Conservation (phyloP, 163 green algal species). For the Prototheca cutis region DNA sequence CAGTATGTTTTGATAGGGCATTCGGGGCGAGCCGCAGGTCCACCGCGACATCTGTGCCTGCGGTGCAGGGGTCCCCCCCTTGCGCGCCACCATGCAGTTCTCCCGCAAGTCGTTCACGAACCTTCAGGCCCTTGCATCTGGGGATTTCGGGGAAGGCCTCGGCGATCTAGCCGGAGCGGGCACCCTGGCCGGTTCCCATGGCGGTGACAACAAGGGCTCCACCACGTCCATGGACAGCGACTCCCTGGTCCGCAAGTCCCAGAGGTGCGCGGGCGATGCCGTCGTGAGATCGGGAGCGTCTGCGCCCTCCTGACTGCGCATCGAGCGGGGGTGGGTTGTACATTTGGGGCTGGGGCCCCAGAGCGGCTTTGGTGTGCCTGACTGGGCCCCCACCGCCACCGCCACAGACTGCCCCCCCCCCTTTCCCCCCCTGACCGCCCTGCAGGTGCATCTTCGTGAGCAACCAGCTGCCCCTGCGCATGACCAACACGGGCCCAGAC, state of each 20-base stretch:
- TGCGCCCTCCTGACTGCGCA: neutral
- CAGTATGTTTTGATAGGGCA: too few species aligned
- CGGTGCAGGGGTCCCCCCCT: too few species aligned
- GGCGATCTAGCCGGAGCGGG: slow-evolving; percentile 24
- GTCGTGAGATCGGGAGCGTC: too few species aligned
- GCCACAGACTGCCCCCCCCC: too few species aligned
- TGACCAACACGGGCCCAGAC: slow-evolving; percentile 18
- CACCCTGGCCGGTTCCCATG: slow-evolving; percentile 20
- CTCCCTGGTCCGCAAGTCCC: neutral
- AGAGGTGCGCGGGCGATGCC: neutral
- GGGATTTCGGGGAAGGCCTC: slow-evolving; percentile 22
- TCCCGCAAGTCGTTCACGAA: slow-evolving; percentile 49
- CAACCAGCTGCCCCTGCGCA: slow-evolving; percentile 72
- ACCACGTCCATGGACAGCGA: slow-evolving; percentile 41
- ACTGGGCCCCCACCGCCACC: too few species aligned
- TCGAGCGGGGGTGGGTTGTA: neutral
- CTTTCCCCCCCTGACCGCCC: neutral
- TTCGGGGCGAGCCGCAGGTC: too few species aligned
- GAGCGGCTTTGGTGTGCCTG: too few species aligned
- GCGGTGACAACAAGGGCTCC: slow-evolving; percentile 14
- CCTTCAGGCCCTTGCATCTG: slow-evolving; percentile 46
- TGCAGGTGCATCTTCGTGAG: slow-evolving; percentile 75
- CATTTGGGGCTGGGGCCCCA: too few species aligned
- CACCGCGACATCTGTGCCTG: too few species aligned
- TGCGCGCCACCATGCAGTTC: slow-evolving; percentile 24